A percentile compares a stretch with the other conserved stretches of the same genome.
These are phyloP conservation scores for Serendipita sp. DNA, from an alignment of 1,284 basidiomycete species.

Conservation along the genomic window DNA sequence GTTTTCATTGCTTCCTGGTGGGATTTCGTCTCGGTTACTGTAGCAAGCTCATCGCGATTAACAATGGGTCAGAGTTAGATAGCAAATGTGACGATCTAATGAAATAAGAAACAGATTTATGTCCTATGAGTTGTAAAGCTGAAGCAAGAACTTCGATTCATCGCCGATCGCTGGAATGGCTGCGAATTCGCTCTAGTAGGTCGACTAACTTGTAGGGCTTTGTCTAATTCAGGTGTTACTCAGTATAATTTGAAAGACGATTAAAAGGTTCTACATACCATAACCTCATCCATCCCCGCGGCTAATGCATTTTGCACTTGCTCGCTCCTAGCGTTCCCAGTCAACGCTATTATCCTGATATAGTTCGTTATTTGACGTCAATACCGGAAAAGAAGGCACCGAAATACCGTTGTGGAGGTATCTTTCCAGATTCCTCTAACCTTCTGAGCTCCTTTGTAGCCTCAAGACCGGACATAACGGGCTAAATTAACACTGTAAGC, in stretches of 20 bases:
- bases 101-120: too few relatives aligned
- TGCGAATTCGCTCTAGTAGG: slow-evolving; percentile 11
- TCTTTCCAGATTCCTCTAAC: slow-evolving; percentile 15
- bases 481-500: neutral
- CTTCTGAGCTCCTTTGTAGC: slow-evolving; percentile 17
- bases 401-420: slow-evolving; percentile 10
- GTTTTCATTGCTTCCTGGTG: too few relatives aligned
- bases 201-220: slow-evolving; percentile 18
- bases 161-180: neutral
- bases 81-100: too few relatives aligned
- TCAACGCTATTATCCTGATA: slow-evolving; percentile 17
- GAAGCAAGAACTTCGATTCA: too few relatives aligned
- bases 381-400: neutral
- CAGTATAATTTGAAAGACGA: neutral
- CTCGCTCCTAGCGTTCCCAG: slow-evolving; percentile 17
- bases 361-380: neutral
- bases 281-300: slow-evolving; percentile 19
- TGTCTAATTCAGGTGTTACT: slow-evolving; percentile 5
- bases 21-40: too few relatives aligned
- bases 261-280: slow-evolving; percentile 13
- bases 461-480: neutral
- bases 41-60: too few relatives aligned
- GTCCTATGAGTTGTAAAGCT: too few relatives aligned
- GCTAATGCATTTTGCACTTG: slow-evolving; percentile 17
- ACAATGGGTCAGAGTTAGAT: too few relatives aligned